Base-by-base conservation (phyloP, 768 basidiomycete genomes). In the Calocera cornea region DNA sequence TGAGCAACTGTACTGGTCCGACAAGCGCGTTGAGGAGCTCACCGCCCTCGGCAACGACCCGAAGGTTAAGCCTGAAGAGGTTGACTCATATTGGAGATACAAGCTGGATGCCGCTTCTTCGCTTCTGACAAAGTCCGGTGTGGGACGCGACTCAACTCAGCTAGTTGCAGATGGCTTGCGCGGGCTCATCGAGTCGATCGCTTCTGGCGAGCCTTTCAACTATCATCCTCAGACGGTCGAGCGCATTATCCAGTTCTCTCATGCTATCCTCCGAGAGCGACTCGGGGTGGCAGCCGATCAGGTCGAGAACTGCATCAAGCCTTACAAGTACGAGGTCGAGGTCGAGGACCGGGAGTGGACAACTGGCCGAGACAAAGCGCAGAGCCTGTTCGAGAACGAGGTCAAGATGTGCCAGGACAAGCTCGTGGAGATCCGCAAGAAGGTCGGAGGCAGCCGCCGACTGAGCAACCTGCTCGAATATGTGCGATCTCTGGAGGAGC, bases 241-340 rank as follows among this genome's bases (percentile, higher is more conserved):
- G 70, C 86, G 94, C 29, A 86, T 99, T 68, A 84, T 90, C 67
- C 83, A 95, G 73, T 97, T 97, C 75, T 91, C 90, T 11, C 95
- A 98, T 77, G 85, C 83, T 76, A 95, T 99, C 74, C 78, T 99
- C 65, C 83, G 95, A 68, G 95, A 98, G 73, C 85, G 95, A 5
- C 89, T 97, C 67, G 90, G 92, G 17, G 78, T 95, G 66, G 93
- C 97, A n/a, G 89, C 92, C 2, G 97, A 99, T 75, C 95, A 98
- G 78, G 95, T 99, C 17, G 97, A 99, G 80, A 99, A 98, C 76
- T 95, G 92, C 77, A 97, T 99, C 82, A 99, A 99, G 78, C 97
- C 95, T 33, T 97, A 86, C 83, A 99, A 99, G 80, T 95, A 97
- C 74, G 95, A 98, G 74, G 87, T 98, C 31, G 97, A 99, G 75